These are phyloP conservation scores for Plasmodium coatneyi DNA, from an alignment of 169 alveolate genomes.

Conservation along the genomic window DNA sequence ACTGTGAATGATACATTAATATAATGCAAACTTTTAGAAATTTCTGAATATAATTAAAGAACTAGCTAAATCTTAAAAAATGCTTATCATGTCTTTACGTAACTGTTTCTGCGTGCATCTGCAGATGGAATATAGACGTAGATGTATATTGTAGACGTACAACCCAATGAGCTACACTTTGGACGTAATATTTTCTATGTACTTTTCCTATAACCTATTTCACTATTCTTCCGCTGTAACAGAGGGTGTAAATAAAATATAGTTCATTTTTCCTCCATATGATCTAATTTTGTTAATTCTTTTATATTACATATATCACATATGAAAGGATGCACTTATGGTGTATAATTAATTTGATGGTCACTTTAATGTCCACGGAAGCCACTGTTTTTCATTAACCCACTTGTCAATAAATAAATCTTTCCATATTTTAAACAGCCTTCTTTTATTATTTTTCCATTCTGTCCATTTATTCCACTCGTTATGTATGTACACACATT, in stretches of 20 bases:
- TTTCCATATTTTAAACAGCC: neutral
- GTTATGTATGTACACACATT: neutral
- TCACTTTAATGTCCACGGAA: neutral
- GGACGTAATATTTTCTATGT: neutral
- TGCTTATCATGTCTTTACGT: neutral
- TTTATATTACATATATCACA: neutral
- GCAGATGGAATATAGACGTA: no score
- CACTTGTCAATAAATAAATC: neutral
- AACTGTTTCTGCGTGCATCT: no score
- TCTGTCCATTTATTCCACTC: constrained; percentile 7
- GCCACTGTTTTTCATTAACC: neutral
- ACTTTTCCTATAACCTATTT: neutral
- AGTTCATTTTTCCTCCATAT: neutral
- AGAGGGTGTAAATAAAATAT: neutral
- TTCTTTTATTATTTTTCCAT: neutral
- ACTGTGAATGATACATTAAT: neutral
- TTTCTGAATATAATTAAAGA: no score
- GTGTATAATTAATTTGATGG: neutral
- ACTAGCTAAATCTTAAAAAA: neutral
- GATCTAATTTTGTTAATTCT: neutral
- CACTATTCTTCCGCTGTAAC: neutral
- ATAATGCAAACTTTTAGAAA: neutral
- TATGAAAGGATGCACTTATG: neutral
- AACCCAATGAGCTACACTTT: neutral
- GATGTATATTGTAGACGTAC: no score